phyloP scores from a whole-genome alignment of 1,139 yeast species.

The Pichia sp. region DNA sequence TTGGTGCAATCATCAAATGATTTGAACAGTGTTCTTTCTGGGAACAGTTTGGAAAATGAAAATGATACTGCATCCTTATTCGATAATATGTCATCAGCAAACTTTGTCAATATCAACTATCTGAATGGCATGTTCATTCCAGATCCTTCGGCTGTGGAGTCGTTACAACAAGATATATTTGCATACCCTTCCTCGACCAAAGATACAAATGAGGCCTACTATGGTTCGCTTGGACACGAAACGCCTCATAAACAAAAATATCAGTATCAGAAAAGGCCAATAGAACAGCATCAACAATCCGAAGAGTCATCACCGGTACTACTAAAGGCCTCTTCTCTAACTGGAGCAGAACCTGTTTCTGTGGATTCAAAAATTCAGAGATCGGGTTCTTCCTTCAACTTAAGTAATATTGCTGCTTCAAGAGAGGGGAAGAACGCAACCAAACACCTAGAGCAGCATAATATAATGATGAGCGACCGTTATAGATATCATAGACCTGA shows the following conservation, averaged over 20 bases:
- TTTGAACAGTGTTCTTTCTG: slow-evolving; percentile 5
- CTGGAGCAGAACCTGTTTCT: slow-evolving; percentile 7
- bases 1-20: slow-evolving; percentile 19
- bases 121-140: slow-evolving; percentile 9
- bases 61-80: slow-evolving; percentile 5
- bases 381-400: slow-evolving; percentile 31
- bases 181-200: slow-evolving; percentile 1
- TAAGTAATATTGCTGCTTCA: slow-evolving; percentile 30
- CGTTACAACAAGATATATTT: slow-evolving; percentile 10
- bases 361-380: slow-evolving; percentile 23
- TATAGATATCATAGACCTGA: neutral
- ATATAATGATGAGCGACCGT: neutral
- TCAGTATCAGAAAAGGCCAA: neutral
- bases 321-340: slow-evolving; percentile 7
- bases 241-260: slow-evolving; percentile 6
- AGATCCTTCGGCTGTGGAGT: slow-evolving; percentile 15
- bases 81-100: slow-evolving; percentile 4
- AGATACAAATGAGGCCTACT: neutral
- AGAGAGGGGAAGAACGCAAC: slow-evolving; percentile 20
- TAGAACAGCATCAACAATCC: neutral
- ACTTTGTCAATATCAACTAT: slow-evolving; percentile 5
- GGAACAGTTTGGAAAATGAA: neutral
- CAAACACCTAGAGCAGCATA: neutral
- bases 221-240: slow-evolving; percentile 6
- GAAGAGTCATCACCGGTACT: neutral